Base-by-base conservation (phyloP, 148 eudicot species). In the Rhododendron williamsianum region DNA sequence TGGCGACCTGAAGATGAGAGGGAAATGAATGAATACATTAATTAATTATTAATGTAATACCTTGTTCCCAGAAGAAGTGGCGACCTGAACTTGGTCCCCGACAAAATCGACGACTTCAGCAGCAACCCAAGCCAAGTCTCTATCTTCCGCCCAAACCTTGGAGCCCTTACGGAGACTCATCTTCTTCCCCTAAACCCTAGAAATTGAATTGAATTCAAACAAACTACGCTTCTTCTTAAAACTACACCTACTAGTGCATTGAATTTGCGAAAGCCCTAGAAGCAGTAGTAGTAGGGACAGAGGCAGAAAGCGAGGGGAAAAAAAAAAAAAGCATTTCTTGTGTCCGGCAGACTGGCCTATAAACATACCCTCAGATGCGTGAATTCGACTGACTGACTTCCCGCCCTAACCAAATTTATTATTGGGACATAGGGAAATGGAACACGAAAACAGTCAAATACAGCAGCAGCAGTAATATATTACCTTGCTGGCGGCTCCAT, bases 91-190 rank as follows among this genome's bases (percentile, higher is more conserved):
- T 84, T 90, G 93, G 41, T 91, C 91, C 3, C 91, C 93, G 78
- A 85, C 82, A 25, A 94, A 90, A 87, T 89, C 95, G 41, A 89
- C 54, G 4, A 97, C 94, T 89, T 95, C 89, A 67, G 96, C 98
- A 16, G 94, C 93, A 74, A 91, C 85, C 99, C 98, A 95, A 46
- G 92, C 94, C 77, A 88, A 78, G 25, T 89, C 89, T 78, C 81
- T 95, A 81, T 95, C 99, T 81, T 94, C 94, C 38, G 91, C 92
- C 99, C 99, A 97, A 4, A 97, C 99, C 84, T 90, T 92, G 1
- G 95, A 92, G 19, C 96, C 98, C 85, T 92, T 97, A 0, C 95
- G 92, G 9, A 94, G 86, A 85, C 92, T 87, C 98, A 92, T 93
- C 78, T 79, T 87, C 43, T 45, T 16, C 3, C 13, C 46, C 30